phyloP scores from a whole-genome alignment of 257 asterid genomes.

The Przewalskia tangutica region DNA sequence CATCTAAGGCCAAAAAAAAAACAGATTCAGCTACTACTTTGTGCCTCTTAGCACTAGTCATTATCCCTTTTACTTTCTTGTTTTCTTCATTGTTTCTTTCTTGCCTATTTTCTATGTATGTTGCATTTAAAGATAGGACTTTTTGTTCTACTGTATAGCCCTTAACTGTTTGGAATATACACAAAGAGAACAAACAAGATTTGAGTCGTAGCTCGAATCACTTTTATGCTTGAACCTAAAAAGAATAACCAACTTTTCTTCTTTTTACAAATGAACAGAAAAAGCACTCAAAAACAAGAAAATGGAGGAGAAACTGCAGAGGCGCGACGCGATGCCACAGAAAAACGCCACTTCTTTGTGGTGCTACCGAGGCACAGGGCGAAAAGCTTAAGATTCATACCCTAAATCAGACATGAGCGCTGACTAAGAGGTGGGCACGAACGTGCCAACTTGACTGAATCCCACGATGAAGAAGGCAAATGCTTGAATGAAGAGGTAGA shows the following conservation, averaged over 20 bases:
- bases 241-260: conserved; percentile 18
- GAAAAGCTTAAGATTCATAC: not conserved
- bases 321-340: not conserved
- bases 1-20: not conserved
- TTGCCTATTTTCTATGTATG: not conserved
- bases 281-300: not conserved
- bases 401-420: not conserved
- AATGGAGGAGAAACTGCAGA: not conserved
- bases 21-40: not conserved
- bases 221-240: conserved; percentile 38
- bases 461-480: conserved; percentile 66
- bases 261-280: conserved; percentile 27
- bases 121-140: not conserved
- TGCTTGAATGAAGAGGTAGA: conserved; percentile 62
- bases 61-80: not conserved
- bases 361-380: conserved; percentile 1
- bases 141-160: not conserved
- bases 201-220: conserved; percentile 29
- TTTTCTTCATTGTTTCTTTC: not conserved
- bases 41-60: not conserved
- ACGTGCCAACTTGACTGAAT: conserved; percentile 69
- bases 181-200: conserved; percentile 18
- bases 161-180: conserved; percentile 16
- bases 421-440: conserved; percentile 37
- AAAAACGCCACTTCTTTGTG: not conserved